Percentiles rank a stretch among this genome's conserved stretches.
phyloP scores from a whole-genome alignment of 441 rosid genomes.

The Isatis lusitanica region DNA sequence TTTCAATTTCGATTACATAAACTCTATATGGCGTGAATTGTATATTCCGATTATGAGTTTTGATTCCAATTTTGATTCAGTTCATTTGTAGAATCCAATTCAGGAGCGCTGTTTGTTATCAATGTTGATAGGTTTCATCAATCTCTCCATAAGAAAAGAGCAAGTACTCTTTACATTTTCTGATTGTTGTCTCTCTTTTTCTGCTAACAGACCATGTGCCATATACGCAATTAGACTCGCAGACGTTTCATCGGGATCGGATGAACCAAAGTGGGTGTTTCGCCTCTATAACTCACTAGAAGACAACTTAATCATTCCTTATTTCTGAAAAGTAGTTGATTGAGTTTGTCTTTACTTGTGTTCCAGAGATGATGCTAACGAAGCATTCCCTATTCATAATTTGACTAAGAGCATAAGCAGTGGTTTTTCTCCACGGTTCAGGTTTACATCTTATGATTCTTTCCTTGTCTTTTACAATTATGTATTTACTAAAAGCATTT shows the following conservation, averaged over 20 bases:
- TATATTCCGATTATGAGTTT: no score
- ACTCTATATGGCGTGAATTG: no score
- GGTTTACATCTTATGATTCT: conserved; percentile 42
- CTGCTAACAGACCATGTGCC: conserved; percentile 71
- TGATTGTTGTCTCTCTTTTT: conserved; percentile 8
- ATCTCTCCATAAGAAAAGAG: conserved; percentile 1
- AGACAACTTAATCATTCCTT: background rate
- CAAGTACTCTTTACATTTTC: background rate
- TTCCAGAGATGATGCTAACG: conserved; percentile 51
- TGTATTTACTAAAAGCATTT: background rate
- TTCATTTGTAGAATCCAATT: no score
- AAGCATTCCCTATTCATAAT: conserved; percentile 45
- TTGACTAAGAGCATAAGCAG: conserved; percentile 76
- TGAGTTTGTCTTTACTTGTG: conserved; percentile 15
- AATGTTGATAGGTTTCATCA: conserved; percentile 56
- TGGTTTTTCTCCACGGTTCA: conserved; percentile 76
- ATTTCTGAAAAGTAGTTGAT: background rate
- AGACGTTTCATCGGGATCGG: conserved; percentile 37
- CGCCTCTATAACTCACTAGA: conserved; percentile 4
- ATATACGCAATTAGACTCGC: conserved; percentile 59
- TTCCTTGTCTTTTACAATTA: conserved; percentile 11
- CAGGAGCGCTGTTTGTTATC: conserved; percentile 52
- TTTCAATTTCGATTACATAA: no score
- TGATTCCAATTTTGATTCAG: no score
- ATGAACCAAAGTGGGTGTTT: conserved; percentile 54